Conservation (phyloP, 331 rosid genomes). For the Malus hybrid region DNA sequence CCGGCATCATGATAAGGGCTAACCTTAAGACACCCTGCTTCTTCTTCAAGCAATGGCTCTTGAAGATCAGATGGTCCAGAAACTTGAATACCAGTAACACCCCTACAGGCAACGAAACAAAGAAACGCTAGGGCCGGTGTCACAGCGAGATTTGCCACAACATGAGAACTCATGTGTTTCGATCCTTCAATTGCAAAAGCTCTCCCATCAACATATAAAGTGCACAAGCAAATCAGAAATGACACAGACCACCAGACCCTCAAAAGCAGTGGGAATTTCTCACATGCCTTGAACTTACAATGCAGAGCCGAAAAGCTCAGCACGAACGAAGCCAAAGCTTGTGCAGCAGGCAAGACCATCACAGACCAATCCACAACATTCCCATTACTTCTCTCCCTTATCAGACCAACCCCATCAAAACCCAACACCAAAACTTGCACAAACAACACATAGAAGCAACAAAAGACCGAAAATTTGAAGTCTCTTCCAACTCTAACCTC, state of each 20-base stretch:
- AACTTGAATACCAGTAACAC: slow-evolving; percentile 61
- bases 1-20: slow-evolving; percentile 86
- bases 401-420: slow-evolving; percentile 55
- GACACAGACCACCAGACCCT: slow-evolving; percentile 86
- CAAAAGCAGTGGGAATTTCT: slow-evolving; percentile 61
- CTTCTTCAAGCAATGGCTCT: slow-evolving; percentile 83
- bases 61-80: slow-evolving; percentile 45
- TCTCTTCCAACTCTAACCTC: slow-evolving; percentile 40
- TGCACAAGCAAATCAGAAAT: slow-evolving; percentile 52
- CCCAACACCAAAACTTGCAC: slow-evolving; percentile 69
- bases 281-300: slow-evolving; percentile 60
- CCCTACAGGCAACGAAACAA: slow-evolving; percentile 56
- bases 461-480: slow-evolving; percentile 51
- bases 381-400: slow-evolving; percentile 32
- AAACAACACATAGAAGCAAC: slow-evolving; percentile 67
- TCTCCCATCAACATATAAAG: slow-evolving; percentile 73
- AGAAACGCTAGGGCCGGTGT: slow-evolving; percentile 76
- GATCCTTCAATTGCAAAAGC: slow-evolving; percentile 47
- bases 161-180: slow-evolving; percentile 33
- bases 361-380: slow-evolving; percentile 39
- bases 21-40: slow-evolving; percentile 75
- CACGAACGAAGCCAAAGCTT: slow-evolving; percentile 63
- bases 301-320: slow-evolving; percentile 61
- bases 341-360: slow-evolving; percentile 51
- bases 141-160: slow-evolving; percentile 59